Percentiles rank a stretch among this genome's conserved stretches.
Conservation (phyloP, 169 alveolate genomes). For the Babesia gibsoni region DNA sequence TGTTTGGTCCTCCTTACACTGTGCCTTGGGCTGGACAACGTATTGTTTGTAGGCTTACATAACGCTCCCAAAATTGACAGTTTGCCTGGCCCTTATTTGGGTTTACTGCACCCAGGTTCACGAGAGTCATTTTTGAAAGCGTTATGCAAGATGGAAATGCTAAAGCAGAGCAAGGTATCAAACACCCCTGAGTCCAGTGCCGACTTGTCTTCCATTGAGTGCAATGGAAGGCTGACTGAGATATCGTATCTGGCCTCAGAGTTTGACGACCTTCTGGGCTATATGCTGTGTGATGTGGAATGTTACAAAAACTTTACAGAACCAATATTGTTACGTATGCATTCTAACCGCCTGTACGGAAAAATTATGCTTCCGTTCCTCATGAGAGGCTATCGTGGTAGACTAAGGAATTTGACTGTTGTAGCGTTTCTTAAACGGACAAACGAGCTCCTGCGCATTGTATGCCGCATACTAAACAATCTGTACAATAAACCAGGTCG, state of each 20-base stretch:
- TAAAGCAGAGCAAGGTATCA: neutral
- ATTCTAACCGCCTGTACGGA: constrained; percentile 43
- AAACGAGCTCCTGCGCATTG: constrained; percentile 30
- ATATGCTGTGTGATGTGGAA: constrained; percentile 26
- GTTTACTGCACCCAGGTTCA: constrained; percentile 42
- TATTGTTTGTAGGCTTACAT: constrained; percentile 48
- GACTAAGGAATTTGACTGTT: constrained; percentile 9
- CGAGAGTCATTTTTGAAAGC: constrained; percentile 43
- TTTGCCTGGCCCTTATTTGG: constrained; percentile 61
- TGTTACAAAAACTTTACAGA: constrained; percentile 49
- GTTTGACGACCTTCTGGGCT: constrained; percentile 44
- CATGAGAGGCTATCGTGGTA: constrained; percentile 27
- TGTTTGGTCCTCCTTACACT: constrained; percentile 31
- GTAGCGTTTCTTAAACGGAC: constrained; percentile 22
- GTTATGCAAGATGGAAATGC: constrained; percentile 7
- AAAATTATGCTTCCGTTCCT: constrained; percentile 17
- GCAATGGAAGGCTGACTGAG: constrained; percentile 32
- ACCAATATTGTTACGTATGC: constrained; percentile 44
- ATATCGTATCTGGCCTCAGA: constrained; percentile 46
- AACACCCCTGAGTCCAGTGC: neutral
- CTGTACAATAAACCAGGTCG: neutral
- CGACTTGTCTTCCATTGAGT: neutral
- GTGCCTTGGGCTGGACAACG: constrained; percentile 39
- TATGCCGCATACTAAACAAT: constrained; percentile 43
- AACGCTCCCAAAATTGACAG: constrained; percentile 38